Evolutionary conservation across 148 eudicot species (phyloP).

Genomic region (Tetragonia tetragonoides): DNA sequence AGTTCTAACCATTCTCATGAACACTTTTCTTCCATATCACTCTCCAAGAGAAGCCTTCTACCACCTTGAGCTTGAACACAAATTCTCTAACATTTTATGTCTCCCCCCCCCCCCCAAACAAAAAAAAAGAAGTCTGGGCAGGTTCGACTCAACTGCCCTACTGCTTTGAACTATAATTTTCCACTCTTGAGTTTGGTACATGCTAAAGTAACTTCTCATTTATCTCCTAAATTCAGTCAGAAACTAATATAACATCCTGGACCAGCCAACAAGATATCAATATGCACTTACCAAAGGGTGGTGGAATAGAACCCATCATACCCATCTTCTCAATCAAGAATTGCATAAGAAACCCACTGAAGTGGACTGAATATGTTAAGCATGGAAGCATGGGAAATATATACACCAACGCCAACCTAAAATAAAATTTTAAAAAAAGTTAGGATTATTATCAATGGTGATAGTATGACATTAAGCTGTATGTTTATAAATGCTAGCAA

Average conservation of each 20-base stretch:
- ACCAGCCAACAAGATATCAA: neutral
- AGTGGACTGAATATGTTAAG: slow-evolving; percentile 62
- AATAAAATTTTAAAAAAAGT: slow-evolving; percentile 22
- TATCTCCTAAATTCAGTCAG: neutral
- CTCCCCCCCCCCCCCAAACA: too few relatives aligned
- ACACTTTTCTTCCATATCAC: too few relatives aligned
- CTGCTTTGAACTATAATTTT: neutral
- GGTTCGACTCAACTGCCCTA: neutral
- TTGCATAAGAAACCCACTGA: slow-evolving; percentile 67
- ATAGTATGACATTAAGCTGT: neutral
- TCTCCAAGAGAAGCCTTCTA: too few relatives aligned
- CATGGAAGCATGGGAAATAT: slow-evolving; percentile 68
- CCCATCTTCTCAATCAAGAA: slow-evolving; percentile 96
- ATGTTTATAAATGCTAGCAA: neutral
- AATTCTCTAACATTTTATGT: too few relatives aligned
- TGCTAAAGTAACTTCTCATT: neutral
- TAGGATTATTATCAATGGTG: slow-evolving; percentile 1
- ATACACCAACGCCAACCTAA: slow-evolving; percentile 69
- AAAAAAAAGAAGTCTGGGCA: too few relatives aligned
- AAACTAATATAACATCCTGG: neutral
- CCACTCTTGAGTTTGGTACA: neutral
- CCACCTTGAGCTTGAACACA: too few relatives aligned
- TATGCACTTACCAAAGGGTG: slow-evolving; percentile 80
- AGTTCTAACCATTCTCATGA: too few relatives aligned
- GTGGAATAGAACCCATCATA: slow-evolving; percentile 89